Conservation (phyloP, 495 filamentous ascomycete genomes). For the Staphylotrichum tortipilum region DNA sequence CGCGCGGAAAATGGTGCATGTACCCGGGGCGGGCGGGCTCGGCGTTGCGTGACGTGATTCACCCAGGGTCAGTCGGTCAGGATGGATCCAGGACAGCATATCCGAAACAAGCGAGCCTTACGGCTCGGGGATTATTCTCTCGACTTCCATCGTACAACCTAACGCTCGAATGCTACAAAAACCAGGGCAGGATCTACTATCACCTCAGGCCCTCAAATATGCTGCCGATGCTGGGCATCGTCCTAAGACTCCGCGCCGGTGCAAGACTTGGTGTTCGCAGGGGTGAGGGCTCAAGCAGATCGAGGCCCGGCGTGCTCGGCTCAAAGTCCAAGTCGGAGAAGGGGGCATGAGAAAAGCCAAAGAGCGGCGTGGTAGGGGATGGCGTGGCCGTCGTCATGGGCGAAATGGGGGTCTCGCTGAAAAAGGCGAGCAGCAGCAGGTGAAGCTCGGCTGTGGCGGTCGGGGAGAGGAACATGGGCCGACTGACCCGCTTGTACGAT, state of each 20-base stretch:
- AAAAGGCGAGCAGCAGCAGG: constrained; percentile 24
- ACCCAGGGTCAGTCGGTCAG: too few relatives aligned
- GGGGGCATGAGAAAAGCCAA: constrained; percentile 16
- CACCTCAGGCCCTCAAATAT: constrained; percentile 30
- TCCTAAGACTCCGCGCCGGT: constrained; percentile 11
- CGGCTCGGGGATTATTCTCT: constrained; percentile 9
- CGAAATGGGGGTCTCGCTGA: constrained; percentile 17
- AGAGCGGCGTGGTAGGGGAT: constrained; percentile 21
- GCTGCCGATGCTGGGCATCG: constrained; percentile 25
- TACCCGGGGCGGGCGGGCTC: too few relatives aligned
- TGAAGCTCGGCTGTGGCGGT: constrained; percentile 27
- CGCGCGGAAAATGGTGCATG: too few relatives aligned
- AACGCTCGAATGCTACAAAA: background rate
- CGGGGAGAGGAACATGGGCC: constrained; percentile 25
- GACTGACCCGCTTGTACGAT: constrained; percentile 31
- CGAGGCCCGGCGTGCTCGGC: constrained; percentile 17
- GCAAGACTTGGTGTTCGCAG: constrained; percentile 10
- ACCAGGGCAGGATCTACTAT: constrained; percentile 8
- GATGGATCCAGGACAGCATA: too few relatives aligned
- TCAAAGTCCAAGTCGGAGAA: constrained; percentile 14
- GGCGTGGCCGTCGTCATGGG: constrained; percentile 18
- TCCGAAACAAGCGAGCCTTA: background rate
- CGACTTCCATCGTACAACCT: background rate
- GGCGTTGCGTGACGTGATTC: too few relatives aligned
- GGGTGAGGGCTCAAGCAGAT: constrained; percentile 31